These are phyloP conservation scores for Bipolaris oryzae DNA, from an alignment of 2,329 filamentous ascomycete species.

Conservation along the genomic window DNA sequence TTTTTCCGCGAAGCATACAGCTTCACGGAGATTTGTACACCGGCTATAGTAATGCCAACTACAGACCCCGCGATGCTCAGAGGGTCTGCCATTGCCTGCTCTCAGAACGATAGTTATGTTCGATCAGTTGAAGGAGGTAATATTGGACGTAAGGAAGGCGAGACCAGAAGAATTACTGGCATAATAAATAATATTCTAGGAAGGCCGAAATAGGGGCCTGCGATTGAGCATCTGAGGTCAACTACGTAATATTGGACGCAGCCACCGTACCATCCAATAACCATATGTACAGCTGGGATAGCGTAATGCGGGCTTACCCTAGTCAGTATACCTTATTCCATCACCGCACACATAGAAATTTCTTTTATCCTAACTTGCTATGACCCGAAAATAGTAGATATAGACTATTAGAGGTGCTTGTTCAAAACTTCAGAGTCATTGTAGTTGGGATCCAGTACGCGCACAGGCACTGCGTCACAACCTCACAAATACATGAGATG, in stretches of 20 bases:
- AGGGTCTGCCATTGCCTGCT: conserved; percentile 20
- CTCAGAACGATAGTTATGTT: background rate
- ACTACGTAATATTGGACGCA: background rate
- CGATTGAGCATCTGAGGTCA: background rate
- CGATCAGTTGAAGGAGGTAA: background rate
- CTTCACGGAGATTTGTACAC: conserved; percentile 9
- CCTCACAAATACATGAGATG: background rate
- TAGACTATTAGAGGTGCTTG: too few relatives aligned
- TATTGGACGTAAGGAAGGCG: background rate
- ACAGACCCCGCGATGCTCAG: conserved; percentile 14
- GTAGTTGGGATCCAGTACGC: background rate
- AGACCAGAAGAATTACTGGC: background rate
- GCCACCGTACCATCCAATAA: background rate
- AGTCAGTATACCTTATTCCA: too few relatives aligned
- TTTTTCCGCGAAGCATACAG: conserved; percentile 15
- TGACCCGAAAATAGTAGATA: too few relatives aligned
- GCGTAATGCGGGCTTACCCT: too few relatives aligned
- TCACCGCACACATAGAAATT: too few relatives aligned
- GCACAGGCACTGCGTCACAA: background rate
- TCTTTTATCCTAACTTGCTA: too few relatives aligned
- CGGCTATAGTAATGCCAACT: conserved; percentile 12
- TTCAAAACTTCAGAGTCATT: too few relatives aligned
- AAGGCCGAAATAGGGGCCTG: background rate
- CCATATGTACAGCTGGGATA: background rate
- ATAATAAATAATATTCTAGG: background rate